phyloP scores from a whole-genome alignment of 768 basidiomycete genomes.

The Butyriboletus loyo region DNA sequence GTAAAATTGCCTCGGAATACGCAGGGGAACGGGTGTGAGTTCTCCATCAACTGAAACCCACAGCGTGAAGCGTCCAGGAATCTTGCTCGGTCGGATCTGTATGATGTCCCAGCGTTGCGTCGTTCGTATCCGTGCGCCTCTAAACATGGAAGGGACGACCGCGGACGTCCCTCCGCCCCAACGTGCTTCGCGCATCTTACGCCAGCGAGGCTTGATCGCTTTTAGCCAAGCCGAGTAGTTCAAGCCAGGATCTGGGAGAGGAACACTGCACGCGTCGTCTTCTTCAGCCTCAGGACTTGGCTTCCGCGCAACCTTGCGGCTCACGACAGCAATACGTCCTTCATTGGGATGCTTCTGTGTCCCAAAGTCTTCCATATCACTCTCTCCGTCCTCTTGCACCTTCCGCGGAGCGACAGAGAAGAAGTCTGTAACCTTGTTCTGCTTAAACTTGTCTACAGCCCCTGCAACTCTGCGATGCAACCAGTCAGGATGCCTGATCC shows the following conservation, averaged over 20 bases:
- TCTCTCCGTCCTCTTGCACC: slow-evolving; percentile 6
- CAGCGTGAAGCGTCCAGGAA: slow-evolving; percentile 77
- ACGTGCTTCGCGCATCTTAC: slow-evolving; percentile 48
- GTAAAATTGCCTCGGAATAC: slow-evolving; percentile 91
- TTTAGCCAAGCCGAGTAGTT: slow-evolving; percentile 78
- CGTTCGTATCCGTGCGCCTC: slow-evolving; percentile 51
- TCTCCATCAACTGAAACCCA: slow-evolving; percentile 85
- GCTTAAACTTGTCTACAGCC: slow-evolving; percentile 93
- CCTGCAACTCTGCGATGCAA: slow-evolving; percentile 86
- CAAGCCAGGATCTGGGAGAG: slow-evolving; percentile 58
- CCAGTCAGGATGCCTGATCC: slow-evolving; percentile 97
- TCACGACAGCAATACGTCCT: slow-evolving; percentile 52
- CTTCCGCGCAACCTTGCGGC: slow-evolving; percentile 43
- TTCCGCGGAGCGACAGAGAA: slow-evolving; percentile 43
- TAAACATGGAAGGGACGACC: slow-evolving; percentile 73
- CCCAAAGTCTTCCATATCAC: slow-evolving; percentile 67
- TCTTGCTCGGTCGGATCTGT: slow-evolving; percentile 77
- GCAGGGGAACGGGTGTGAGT: slow-evolving; percentile 75
- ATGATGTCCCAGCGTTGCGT: slow-evolving; percentile 87
- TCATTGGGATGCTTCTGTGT: slow-evolving; percentile 22
- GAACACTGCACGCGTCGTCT: slow-evolving; percentile 22
- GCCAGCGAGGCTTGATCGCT: slow-evolving; percentile 79
- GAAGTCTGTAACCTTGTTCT: slow-evolving; percentile 96
- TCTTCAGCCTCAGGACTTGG: slow-evolving; percentile 42
- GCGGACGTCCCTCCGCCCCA: slow-evolving; percentile 40